These are phyloP conservation scores for Pythium aquatile DNA, from an alignment of 352 stramenopile genomes.

Conservation along the genomic window DNA sequence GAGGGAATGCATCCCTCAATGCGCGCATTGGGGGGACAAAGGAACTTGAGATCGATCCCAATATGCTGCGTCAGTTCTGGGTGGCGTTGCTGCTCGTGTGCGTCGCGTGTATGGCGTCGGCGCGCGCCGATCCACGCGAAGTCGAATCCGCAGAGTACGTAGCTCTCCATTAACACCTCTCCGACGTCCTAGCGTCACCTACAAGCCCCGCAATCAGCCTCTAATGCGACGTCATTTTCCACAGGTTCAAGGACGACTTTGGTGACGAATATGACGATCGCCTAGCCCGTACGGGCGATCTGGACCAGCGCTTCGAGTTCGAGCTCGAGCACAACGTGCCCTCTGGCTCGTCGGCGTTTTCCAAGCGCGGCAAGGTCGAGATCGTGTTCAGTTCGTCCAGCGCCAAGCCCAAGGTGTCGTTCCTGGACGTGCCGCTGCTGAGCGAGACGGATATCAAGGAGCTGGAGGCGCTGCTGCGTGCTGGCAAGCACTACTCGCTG, in stretches of 20 bases:
- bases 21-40: neutral
- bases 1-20: neutral
- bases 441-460: constrained; percentile 43
- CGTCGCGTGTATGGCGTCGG: constrained; percentile 18
- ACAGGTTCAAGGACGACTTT: constrained; percentile 68
- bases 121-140: constrained; percentile 49
- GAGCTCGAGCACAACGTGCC: constrained; percentile 65
- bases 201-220: constrained; percentile 16
- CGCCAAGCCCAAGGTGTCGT: constrained; percentile 64
- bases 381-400: constrained; percentile 50
- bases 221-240: neutral
- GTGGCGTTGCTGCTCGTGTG: constrained; percentile 35
- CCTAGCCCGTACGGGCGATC: constrained; percentile 28
- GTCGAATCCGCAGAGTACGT: constrained; percentile 63
- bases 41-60: neutral
- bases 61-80: constrained; percentile 29
- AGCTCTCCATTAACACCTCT: neutral
- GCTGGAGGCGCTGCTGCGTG: constrained; percentile 43
- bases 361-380: constrained; percentile 53
- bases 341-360: constrained; percentile 35
- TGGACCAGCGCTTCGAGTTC: constrained; percentile 53
- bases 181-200: neutral
- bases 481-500: constrained; percentile 64
- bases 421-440: constrained; percentile 48
- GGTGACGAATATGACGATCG: constrained; percentile 64